phyloP scores from a whole-genome alignment of 495 filamentous ascomycete species.

The Margaritispora aquatica region DNA sequence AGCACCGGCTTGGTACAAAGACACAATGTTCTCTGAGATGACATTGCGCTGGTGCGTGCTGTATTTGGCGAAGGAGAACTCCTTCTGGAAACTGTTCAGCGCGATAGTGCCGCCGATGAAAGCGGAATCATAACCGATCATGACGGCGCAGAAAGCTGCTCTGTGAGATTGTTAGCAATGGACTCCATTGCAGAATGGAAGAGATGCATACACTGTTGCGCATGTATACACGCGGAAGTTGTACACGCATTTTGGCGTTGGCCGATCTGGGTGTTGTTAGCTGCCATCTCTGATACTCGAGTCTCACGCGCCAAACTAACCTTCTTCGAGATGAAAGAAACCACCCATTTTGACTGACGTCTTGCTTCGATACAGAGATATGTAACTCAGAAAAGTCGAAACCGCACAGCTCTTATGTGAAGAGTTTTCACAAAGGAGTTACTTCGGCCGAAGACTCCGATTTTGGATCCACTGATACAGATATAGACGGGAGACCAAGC shows the following conservation, averaged over 20 bases:
- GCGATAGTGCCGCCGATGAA: slow-evolving; percentile 17
- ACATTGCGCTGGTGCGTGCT: slow-evolving; percentile 32
- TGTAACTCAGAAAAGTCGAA: not conserved
- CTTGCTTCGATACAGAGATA: not conserved
- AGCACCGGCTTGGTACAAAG: slow-evolving; percentile 60
- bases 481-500: no score
- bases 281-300: not conserved
- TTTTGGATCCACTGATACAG: not conserved
- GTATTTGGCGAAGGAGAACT: slow-evolving; percentile 49
- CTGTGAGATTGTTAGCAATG: slow-evolving; percentile 2
- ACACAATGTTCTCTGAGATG: slow-evolving; percentile 61
- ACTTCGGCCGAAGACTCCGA: not conserved
- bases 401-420: not conserved
- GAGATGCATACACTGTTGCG: slow-evolving; percentile 33
- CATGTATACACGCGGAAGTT: slow-evolving; percentile 65
- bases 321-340: slow-evolving; percentile 34
- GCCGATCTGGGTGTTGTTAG: slow-evolving; percentile 47
- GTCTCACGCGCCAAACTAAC: slow-evolving; percentile 20
- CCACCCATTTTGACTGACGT: slow-evolving; percentile 39
- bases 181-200: no score
- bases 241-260: slow-evolving; percentile 61
- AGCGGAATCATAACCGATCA: slow-evolving; percentile 15
- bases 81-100: slow-evolving; percentile 25
- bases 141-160: slow-evolving; percentile 57
- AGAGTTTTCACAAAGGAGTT: not conserved